phyloP scores from a whole-genome alignment of 139 green algal genomes.

The Zygnema circumcarinatum region DNA sequence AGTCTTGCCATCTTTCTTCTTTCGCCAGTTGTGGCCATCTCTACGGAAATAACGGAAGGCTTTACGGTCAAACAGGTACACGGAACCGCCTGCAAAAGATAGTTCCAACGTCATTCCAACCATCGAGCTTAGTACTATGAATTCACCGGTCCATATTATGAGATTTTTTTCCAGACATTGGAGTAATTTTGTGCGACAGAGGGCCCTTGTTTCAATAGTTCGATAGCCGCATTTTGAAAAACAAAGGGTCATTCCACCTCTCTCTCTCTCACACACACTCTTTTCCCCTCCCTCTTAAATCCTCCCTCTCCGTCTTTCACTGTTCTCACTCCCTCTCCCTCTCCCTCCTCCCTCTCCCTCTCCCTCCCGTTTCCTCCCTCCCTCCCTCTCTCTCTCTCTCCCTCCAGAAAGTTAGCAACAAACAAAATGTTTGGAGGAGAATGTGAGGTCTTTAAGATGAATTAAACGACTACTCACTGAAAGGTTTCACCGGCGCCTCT shows the following conservation, averaged over 20 bases:
- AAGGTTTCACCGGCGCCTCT: constrained; percentile 53
- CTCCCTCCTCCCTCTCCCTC: too few relatives aligned
- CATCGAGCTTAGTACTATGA: not conserved
- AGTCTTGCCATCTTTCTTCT: constrained; percentile 81
- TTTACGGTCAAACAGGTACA: constrained; percentile 77
- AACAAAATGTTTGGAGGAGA: not conserved
- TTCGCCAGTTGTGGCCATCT: constrained; percentile 79
- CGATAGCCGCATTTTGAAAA: too few relatives aligned
- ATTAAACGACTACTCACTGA: constrained; percentile 36
- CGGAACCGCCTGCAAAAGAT: constrained; percentile 66
- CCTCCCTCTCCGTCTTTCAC: too few relatives aligned
- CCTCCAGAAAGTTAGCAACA: too few relatives aligned
- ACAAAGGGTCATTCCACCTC: too few relatives aligned
- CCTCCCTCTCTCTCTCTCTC: too few relatives aligned
- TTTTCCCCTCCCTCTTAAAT: too few relatives aligned
- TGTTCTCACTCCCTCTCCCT: too few relatives aligned
- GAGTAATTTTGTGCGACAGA: not conserved
- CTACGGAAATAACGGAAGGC: constrained; percentile 73
- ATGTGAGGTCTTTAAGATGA: not conserved
- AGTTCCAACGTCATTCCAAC: not conserved
- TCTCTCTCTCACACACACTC: too few relatives aligned
- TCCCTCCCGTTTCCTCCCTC: too few relatives aligned
- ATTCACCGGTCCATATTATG: not conserved
- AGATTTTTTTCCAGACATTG: not conserved
- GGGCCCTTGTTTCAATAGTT: not conserved